Percentiles rank a stretch among this genome's conserved stretches.
phyloP scores from a whole-genome alignment of 331 rosid species.

The Cucumis variabilis region DNA sequence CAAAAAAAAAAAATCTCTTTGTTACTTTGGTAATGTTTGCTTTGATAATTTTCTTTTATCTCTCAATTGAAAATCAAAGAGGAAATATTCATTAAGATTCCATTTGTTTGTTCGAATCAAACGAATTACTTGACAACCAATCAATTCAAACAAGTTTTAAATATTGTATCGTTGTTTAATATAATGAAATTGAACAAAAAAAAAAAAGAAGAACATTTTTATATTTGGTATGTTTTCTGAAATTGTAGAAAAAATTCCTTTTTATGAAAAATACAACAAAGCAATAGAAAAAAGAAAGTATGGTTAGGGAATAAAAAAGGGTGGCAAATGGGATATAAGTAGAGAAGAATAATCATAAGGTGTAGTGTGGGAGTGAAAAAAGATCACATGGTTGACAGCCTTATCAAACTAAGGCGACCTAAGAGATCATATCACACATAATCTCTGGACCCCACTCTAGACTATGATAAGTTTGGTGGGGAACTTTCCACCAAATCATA shows the following conservation, averaged over 20 bases:
- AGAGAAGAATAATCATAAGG: neutral
- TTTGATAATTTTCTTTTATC: neutral
- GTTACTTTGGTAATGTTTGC: neutral
- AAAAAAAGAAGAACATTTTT: no score
- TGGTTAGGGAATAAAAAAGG: neutral
- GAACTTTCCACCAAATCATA: constrained; percentile 10
- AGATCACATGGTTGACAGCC: constrained; percentile 31
- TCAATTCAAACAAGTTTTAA: no score
- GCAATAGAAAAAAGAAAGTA: neutral
- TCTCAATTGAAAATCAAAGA: neutral
- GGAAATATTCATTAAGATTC: neutral
- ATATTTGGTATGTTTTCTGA: no score
- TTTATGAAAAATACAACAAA: neutral
- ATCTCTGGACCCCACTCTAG: neutral
- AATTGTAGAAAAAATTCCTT: no score
- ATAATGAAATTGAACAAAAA: no score
- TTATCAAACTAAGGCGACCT: neutral
- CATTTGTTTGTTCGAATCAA: no score
- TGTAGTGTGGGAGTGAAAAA: constrained; percentile 13
- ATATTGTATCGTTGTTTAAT: no score
- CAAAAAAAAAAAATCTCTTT: neutral
- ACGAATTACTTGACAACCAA: no score
- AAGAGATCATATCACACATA: constrained; percentile 2
- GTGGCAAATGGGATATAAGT: neutral
- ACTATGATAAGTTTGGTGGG: constrained; percentile 26